Base-by-base conservation (phyloP, 1,284 basidiomycete genomes). In the Phylloporus sp. region DNA sequence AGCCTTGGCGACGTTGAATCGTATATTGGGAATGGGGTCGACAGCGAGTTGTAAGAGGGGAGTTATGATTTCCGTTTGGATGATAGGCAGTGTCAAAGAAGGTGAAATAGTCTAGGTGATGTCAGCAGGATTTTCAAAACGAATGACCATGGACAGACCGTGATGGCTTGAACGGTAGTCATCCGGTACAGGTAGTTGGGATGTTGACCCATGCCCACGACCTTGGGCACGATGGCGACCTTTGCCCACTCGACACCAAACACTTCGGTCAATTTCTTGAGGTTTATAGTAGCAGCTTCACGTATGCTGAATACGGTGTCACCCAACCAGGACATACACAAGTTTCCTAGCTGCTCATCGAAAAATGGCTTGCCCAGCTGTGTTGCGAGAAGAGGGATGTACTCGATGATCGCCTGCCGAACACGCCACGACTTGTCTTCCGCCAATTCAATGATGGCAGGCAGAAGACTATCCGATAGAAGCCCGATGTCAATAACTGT, bases 401-500 rank as follows among this genome's bases (percentile, higher is more conserved):
- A 98, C 79, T 99, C 98, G 79, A 99, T 99, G 80, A 99, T 99
- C 20, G 98, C 98, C 80, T 99, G 98, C 70, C 98, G 92, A 49
- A 99, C 98, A 56, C 98, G 92, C 98, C 98, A 99, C 70, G 98
- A 98, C 80, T 99, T 99, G 84, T 99, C 98, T 79, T 99, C 98
- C 29, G 98, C 97, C 52, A 99, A 84, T 77, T 98, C 95, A 70
- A 99, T 94, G 70, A 99, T 99, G 39, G 98, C 98, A 12, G 98
- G 98, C 28, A 99, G 86, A 44, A 99, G 89, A 65, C 95, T 98
- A 74, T 98, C 96, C 8, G 96, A 96, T 54, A 99, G 83, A 26
- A 96, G 85, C 65, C 98, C 95, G 73, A 99, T 98, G 54, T 98
- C 98, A 69, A 99, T 99, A 44, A 99, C 98, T 95, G 65, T 42